phyloP scores from a whole-genome alignment of 495 filamentous ascomycete species.

The Penicillium angulare region DNA sequence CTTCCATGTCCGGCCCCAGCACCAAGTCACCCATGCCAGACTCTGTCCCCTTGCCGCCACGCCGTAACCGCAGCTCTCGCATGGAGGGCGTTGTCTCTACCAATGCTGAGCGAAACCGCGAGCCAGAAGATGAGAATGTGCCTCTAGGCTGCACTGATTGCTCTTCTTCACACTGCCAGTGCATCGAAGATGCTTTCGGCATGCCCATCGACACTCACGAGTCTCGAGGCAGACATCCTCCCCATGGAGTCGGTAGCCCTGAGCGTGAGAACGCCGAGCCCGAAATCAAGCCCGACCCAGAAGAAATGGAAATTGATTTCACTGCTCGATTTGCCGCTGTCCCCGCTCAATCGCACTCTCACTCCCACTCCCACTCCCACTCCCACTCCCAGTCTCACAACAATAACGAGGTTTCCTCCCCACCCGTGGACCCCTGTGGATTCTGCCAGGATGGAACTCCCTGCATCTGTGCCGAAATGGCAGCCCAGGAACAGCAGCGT shows the following conservation, averaged over 20 bases:
- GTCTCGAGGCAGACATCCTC: slow-evolving; percentile 33
- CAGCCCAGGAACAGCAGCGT: slow-evolving; percentile 45
- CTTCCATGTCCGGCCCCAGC: slow-evolving; percentile 26
- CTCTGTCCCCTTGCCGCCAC: slow-evolving; percentile 33
- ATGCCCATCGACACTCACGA: slow-evolving; percentile 34
- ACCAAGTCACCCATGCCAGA: slow-evolving; percentile 26
- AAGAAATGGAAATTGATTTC: slow-evolving; percentile 74
- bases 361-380: slow-evolving; percentile 24
- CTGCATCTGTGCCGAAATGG: slow-evolving; percentile 79
- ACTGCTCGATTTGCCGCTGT: slow-evolving; percentile 60
- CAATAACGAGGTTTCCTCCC: slow-evolving; percentile 34
- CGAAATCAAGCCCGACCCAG: slow-evolving; percentile 51
- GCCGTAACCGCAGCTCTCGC: slow-evolving; percentile 19
- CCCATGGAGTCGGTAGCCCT: slow-evolving; percentile 27
- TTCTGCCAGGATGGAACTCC: slow-evolving; percentile 84
- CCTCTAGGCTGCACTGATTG: slow-evolving; percentile 64
- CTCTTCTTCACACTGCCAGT: slow-evolving; percentile 60
- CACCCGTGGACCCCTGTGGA: slow-evolving; percentile 68
- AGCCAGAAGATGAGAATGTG: slow-evolving; percentile 29
- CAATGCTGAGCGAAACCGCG: slow-evolving; percentile 11
- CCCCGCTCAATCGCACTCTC: slow-evolving; percentile 22
- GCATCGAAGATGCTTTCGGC: slow-evolving; percentile 65
- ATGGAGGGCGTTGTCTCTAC: slow-evolving; percentile 22
- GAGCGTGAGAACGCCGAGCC: slow-evolving; percentile 35
- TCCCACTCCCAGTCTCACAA: slow-evolving; percentile 28